Evolutionary conservation across 2,329 filamentous ascomycete species (phyloP), one percentile per base, ranked within the genome.

Genomic region (Elsinoe fawcettii): DNA sequence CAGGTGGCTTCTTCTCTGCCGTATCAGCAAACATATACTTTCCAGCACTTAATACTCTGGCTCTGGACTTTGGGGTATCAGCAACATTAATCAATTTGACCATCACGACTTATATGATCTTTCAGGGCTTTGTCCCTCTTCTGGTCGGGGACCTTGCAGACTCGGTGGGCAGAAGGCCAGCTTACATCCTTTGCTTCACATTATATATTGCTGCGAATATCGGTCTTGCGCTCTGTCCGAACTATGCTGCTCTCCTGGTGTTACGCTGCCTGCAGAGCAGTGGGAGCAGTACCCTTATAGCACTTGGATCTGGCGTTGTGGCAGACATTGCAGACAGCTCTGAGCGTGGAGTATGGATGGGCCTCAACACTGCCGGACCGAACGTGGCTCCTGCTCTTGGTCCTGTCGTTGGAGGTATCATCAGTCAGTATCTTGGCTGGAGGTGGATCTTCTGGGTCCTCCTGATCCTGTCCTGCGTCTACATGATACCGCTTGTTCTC

Each of bases 1-100:
- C 77, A 1, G 79, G 77, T 1, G 76, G 75, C 1, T 67, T 81
- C 27, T 80, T 82, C 66, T 80, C 78, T 2, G 78, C 79, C 1
- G 61, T 78, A 11, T 77, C 77, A 2, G 74, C 74, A 30, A 78
- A 76, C 59, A 79, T 81, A 53, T 80, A 80, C 22, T 61, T 61
- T 18, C 61, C 61, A 14, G 60, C 61, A 16, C 36, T 63, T 4
- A 60, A 61, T 32, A 27, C 56, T 5, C 51, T 63, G 9, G 46
- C 60, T 2, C 18, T 34, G 5, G 60, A 63, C 8, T 60, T 63
- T 18, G n/a, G 60, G 34, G 61, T 61, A 18, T 59, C 58, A 2
- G 11, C 47, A 1, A 59, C 53, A 11, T 22, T 58, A 2, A 57
- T 60, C 54, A 63, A 63, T 22, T 51, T 63, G 56, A 63, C 60